Base-by-base conservation (phyloP, 768 basidiomycete genomes). In the Boletus edulis region DNA sequence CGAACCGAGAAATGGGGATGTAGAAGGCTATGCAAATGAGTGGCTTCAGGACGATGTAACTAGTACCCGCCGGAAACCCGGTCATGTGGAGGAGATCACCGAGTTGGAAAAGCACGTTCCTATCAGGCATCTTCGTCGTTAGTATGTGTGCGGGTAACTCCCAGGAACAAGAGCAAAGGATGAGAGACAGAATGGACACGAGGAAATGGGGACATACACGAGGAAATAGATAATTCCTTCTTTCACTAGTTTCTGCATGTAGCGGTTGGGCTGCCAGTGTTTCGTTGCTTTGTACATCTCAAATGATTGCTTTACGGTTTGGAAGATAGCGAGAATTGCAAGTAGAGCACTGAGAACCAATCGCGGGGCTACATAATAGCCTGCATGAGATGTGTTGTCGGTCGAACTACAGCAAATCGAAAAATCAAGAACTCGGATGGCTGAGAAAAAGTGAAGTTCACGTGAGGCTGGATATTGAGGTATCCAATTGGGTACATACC, bases 11-110 rank as follows among this genome's bases (percentile, higher is more conserved):
- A 9, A 29, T 8, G 27, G 2, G 1, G 27, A 9, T 29, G 27
- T 29, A 29, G 9, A 29, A 29, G 8, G 27, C 1, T 29, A 29
- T 4, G 22, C 22, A 22, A 22, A 22, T 22, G 22, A 22, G 20
- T 20, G 20, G 20, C 20, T 20, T n/a, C n/a, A n/a, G n/a, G n/a
- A n/a, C n/a, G n/a, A n/a, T n/a, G n/a, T n/a, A n/a, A n/a, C n/a
- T n/a, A n/a, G n/a, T n/a, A n/a, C 20, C 20, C 2, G 20, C 2
- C 3, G 24, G 24, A 24, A 1, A 24, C 4, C 24, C 5, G 5
- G 24, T 1, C 1, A 24, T 6, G 24, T 1, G 0, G 24, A 24
- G 24, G 2, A 24, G 24, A 1, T 24, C 24, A 24, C 1, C 1
- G 5, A 24, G 4, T 6, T 24, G 24, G 5, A 1, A 24, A 24